Conservation (phyloP, 2,329 filamentous ascomycete species). For the Monosporascus sp. region DNA sequence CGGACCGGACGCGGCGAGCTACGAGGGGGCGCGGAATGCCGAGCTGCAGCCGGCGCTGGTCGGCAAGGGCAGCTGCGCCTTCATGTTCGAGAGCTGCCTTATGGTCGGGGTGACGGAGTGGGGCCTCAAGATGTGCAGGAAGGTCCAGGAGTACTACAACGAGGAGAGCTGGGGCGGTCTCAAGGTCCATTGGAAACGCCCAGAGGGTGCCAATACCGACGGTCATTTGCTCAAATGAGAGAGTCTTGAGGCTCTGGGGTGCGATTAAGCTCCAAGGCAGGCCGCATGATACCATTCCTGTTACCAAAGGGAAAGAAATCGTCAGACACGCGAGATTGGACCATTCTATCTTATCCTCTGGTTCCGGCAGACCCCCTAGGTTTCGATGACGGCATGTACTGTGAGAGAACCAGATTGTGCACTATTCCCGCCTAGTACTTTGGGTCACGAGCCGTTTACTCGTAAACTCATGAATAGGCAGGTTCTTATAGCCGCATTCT, state of each 20-base stretch:
- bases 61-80: constrained; percentile 57
- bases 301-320: too few species aligned
- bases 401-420: too few species aligned
- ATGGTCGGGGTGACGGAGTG: constrained; percentile 70
- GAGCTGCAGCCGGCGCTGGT: constrained; percentile 53
- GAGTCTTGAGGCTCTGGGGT: neutral
- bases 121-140: constrained; percentile 55
- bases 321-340: too few species aligned
- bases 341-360: too few species aligned
- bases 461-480: too few species aligned
- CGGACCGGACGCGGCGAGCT: constrained; percentile 45
- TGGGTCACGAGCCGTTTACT: too few species aligned
- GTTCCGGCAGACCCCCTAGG: too few species aligned
- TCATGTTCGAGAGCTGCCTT: constrained; percentile 65
- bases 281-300: too few species aligned
- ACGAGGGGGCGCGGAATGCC: constrained; percentile 57
- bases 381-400: too few species aligned
- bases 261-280: neutral
- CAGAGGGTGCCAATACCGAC: constrained; percentile 25
- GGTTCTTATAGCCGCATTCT: too few species aligned
- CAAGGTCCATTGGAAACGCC: constrained; percentile 55
- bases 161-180: constrained; percentile 74
- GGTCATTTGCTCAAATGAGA: constrained; percentile 26
- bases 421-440: too few species aligned
- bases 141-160: constrained; percentile 64